These are phyloP conservation scores for Ophiostoma australiae DNA, from an alignment of 2,329 filamentous ascomycete species.

Conservation along the genomic window DNA sequence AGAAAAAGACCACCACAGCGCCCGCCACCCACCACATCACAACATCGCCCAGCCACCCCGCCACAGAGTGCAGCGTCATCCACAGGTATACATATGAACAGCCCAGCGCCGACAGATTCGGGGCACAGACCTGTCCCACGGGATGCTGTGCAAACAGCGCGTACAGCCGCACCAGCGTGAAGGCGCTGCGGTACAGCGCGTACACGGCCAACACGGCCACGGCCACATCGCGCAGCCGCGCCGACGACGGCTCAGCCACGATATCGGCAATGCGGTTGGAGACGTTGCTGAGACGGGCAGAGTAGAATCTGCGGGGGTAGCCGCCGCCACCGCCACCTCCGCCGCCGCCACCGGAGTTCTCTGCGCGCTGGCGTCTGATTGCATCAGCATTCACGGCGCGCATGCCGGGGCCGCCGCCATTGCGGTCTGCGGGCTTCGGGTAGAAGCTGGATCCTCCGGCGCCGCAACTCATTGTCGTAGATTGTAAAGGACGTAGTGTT, in stretches of 20 bases:
- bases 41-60: not conserved
- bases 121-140: not conserved
- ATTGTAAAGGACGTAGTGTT: not conserved
- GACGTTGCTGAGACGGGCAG: not conserved
- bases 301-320: conserved; percentile 2
- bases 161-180: not conserved
- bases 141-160: not conserved
- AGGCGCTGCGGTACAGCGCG: not conserved
- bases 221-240: conserved; percentile 3
- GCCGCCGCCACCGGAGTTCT: not conserved
- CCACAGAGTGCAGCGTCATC: not conserved
- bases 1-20: not conserved
- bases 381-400: not conserved
- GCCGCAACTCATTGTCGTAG: not conserved
- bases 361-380: not conserved
- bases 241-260: not conserved
- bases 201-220: conserved; percentile 1
- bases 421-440: not conserved
- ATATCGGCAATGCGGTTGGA: not conserved
- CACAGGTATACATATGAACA: not conserved
- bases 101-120: not conserved
- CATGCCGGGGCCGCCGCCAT: not conserved
- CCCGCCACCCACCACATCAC: conserved; percentile 3
- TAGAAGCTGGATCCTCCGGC: not conserved
- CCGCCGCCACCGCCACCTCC: not conserved